Conservation (phyloP, 495 filamentous ascomycete species). For the Polyplosphaeria fusca region DNA sequence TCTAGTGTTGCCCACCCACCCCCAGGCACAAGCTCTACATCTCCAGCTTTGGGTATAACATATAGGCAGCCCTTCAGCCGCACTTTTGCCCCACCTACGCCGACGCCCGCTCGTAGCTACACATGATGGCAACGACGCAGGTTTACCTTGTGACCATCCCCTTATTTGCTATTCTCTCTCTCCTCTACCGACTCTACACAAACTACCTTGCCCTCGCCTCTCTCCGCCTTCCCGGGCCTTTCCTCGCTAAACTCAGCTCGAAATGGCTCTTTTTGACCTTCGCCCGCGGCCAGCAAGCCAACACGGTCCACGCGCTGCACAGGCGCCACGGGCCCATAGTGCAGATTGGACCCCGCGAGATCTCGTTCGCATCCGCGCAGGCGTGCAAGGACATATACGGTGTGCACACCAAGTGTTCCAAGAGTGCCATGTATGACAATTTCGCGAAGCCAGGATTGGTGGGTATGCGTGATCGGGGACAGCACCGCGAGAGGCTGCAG, state of each 20-base stretch:
- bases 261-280: conserved; percentile 2
- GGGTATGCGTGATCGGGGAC: conserved; percentile 1
- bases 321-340: background rate
- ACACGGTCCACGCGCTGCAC: background rate
- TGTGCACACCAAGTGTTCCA: background rate
- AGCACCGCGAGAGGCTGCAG: conserved; percentile 1
- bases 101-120: no score
- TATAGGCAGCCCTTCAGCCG: no score
- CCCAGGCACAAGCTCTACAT: no score
- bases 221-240: background rate
- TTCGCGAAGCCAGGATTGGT: background rate
- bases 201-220: background rate
- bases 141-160: background rate
- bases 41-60: no score
- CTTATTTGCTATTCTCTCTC: background rate
- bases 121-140: background rate
- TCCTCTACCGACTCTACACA: background rate
- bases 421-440: background rate
- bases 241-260: background rate
- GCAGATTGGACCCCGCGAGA: conserved; percentile 1
- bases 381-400: background rate
- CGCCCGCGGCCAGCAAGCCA: background rate
- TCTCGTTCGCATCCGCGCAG: background rate
- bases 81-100: no score
- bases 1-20: no score